Evolutionary conservation across 163 green algal species (phyloP).

Genomic region (Prototheca wickerhamii): DNA sequence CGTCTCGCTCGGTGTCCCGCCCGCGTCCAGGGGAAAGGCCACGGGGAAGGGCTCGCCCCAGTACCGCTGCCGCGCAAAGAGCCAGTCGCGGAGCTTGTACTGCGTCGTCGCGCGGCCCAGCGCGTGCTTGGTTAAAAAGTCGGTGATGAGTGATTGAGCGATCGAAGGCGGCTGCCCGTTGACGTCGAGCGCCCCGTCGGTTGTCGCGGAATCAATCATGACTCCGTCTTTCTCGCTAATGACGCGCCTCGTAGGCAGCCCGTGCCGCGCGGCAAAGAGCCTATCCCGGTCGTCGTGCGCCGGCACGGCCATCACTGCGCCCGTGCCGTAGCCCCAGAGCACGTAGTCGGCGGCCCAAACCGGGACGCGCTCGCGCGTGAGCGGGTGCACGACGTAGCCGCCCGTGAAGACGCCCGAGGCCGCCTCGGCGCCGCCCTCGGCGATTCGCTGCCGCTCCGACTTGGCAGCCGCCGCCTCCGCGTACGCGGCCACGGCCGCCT

Average conservation of each 20-base stretch:
- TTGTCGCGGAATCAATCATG: conserved; percentile 38
- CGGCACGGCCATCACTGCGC: conserved; percentile 96
- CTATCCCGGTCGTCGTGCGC: conserved; percentile 86
- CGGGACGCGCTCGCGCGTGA: conserved; percentile 72
- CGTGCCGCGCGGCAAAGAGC: conserved; percentile 81
- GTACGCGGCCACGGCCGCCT: conserved; percentile 60
- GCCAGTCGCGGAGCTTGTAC: conserved; percentile 97
- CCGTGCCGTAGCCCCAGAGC: conserved; percentile 85
- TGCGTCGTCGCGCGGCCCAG: conserved; percentile 26
- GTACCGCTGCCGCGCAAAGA: conserved; percentile 96
- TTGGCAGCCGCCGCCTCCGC: conserved; percentile 64
- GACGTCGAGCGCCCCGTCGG: conserved; percentile 47
- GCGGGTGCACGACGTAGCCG: conserved; percentile 73
- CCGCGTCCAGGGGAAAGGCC: conserved; percentile 62
- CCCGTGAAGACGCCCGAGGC: conserved; percentile 17
- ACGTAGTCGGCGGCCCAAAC: conserved; percentile 98
- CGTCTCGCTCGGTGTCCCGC: conserved; percentile 29
- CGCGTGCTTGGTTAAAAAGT: conserved; percentile 58
- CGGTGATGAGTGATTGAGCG: conserved; percentile 50
- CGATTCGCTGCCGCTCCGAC: conserved; percentile 86
- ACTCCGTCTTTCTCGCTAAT: conserved; percentile 20
- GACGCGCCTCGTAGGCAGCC: conserved; percentile 68
- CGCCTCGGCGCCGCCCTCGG: conserved; percentile 17
- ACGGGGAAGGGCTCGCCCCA: conserved; percentile 98
- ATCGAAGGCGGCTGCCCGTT: conserved; percentile 61